These are phyloP conservation scores for Halteria grandinella DNA, from an alignment of 73 alveolate species.

Conservation along the genomic window DNA sequence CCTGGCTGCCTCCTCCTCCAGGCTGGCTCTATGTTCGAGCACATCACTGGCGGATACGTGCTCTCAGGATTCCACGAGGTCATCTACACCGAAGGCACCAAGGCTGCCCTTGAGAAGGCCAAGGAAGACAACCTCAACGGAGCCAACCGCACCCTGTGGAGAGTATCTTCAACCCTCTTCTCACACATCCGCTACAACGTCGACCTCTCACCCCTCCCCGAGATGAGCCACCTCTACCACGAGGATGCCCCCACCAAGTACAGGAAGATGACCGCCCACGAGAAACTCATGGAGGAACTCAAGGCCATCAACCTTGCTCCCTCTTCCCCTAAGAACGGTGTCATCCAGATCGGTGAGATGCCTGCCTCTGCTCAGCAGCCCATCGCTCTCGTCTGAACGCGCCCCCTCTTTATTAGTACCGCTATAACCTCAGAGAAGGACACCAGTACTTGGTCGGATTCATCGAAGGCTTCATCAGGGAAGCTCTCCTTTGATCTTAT, in stretches of 20 bases:
- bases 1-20: constrained; percentile 80
- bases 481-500: too few species aligned
- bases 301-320: constrained; percentile 70
- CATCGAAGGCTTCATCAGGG: too few species aligned
- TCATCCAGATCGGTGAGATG: too few species aligned
- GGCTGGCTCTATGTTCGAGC: constrained; percentile 83
- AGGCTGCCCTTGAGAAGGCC: constrained; percentile 49
- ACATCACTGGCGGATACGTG: constrained; percentile 87
- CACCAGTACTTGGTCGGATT: too few species aligned
- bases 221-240: constrained; percentile 55
- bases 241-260: constrained; percentile 70
- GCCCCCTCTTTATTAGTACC: too few species aligned
- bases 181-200: constrained; percentile 83
- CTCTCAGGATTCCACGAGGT: constrained; percentile 92
- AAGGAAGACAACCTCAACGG: constrained; percentile 40
- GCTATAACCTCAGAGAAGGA: too few species aligned
- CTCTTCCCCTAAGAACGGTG: too few species aligned
- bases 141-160: constrained; percentile 75
- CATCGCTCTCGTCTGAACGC: too few species aligned
- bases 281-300: constrained; percentile 74
- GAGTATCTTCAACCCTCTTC: constrained; percentile 89
- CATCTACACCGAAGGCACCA: constrained; percentile 72
- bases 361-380: too few species aligned
- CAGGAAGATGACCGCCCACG: constrained; percentile 66
- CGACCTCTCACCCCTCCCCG: constrained; percentile 77